These are phyloP conservation scores for Coemansia sp. DNA, from an alignment of 192 early-diverging fungal species.

Conservation along the genomic window DNA sequence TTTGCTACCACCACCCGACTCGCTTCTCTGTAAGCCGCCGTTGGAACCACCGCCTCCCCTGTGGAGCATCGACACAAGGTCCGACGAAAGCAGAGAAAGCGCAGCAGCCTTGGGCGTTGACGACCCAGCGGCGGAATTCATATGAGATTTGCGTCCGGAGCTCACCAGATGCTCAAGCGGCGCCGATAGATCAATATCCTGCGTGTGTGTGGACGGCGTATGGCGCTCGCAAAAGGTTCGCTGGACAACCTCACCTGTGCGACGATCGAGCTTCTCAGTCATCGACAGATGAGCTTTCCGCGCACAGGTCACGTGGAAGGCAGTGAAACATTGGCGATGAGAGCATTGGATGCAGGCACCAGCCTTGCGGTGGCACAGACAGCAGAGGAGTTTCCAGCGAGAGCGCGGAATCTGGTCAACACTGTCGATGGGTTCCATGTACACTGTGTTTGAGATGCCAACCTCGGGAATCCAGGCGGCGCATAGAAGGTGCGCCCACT, in stretches of 20 bases:
- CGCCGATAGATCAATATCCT: slow-evolving; percentile 30
- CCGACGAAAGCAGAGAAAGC: slow-evolving; percentile 23
- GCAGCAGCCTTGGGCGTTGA: slow-evolving; percentile 8
- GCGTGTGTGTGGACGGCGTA: slow-evolving; percentile 63
- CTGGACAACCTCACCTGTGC: slow-evolving; percentile 64
- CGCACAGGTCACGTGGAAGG: slow-evolving; percentile 95
- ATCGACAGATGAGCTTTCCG: slow-evolving; percentile 85
- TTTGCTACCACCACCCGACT: neutral
- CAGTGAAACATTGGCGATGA: slow-evolving; percentile 81
- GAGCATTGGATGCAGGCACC: slow-evolving; percentile 97
- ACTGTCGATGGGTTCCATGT: slow-evolving; percentile 98
- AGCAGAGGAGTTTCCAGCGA: slow-evolving; percentile 85
- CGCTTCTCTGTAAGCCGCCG: neutral
- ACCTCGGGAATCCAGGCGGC: slow-evolving; percentile 98
- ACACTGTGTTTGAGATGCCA: slow-evolving; percentile 79
- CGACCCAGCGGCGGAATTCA: neutral
- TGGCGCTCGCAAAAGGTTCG: slow-evolving; percentile 90
- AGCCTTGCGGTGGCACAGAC: slow-evolving; percentile 76
- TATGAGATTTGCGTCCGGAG: slow-evolving; percentile 6
- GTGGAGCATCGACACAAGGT: slow-evolving; percentile 21
- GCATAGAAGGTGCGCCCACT: slow-evolving; percentile 96
- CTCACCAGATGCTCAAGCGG: slow-evolving; percentile 24
- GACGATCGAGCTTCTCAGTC: slow-evolving; percentile 67
- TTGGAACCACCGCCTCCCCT: neutral
- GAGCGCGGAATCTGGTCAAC: slow-evolving; percentile 86